These are phyloP conservation scores for Murraya koenigii DNA, from an alignment of 345 rosid species.

Conservation along the genomic window DNA sequence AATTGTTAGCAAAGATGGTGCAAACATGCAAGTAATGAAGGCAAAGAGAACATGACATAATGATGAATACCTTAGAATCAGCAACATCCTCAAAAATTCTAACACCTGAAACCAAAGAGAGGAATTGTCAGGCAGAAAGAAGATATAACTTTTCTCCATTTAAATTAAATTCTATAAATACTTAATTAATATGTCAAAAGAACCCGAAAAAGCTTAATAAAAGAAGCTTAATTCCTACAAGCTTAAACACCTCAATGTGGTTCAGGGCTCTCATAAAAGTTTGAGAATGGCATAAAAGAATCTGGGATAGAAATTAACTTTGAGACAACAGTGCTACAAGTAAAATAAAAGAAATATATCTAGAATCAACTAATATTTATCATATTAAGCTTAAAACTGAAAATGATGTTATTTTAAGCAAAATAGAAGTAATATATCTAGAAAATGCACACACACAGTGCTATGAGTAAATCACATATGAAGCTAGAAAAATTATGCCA, in stretches of 20 bases:
- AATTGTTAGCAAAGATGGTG: not conserved
- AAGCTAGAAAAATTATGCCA: not conserved
- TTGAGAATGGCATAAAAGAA: no score
- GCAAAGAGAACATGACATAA: not conserved
- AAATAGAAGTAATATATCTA: no score
- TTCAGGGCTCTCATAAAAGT: no score
- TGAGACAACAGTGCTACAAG: no score
- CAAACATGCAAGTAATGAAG: not conserved
- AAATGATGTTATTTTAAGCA: no score
- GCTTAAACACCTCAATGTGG: no score
- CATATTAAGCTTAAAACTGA: no score
- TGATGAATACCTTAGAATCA: conserved; percentile 62
- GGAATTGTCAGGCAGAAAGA: conserved; percentile 6
- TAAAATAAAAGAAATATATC: no score
- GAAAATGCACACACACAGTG: not conserved
- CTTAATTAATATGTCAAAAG: not conserved
- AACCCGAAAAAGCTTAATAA: not conserved
- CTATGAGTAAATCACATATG: not conserved
- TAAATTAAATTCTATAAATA: not conserved
- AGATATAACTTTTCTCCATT: conserved; percentile 1
- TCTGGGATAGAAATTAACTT: no score
- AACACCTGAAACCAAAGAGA: conserved; percentile 62
- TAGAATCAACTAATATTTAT: no score
- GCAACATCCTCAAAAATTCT: conserved; percentile 92
- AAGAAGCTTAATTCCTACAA: not conserved